These are phyloP conservation scores for Vitis rotundifolia DNA, from an alignment of 164 flowering plant genomes.

Conservation along the genomic window DNA sequence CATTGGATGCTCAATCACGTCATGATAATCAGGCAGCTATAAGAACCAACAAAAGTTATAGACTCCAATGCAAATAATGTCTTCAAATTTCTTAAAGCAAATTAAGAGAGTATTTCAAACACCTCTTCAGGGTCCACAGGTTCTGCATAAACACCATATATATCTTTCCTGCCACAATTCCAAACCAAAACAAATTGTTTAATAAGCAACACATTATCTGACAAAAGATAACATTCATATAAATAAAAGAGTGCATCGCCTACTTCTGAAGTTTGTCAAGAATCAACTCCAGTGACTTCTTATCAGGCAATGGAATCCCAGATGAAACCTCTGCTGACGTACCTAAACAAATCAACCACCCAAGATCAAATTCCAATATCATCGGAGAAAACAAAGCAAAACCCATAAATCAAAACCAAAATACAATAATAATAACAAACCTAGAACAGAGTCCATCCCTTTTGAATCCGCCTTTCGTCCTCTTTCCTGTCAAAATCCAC, in stretches of 20 bases:
- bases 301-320: conserved; percentile 67
- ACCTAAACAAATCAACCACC: conserved; percentile 32
- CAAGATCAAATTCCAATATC: neutral
- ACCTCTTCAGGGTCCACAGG: conserved; percentile 99
- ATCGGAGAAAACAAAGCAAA: neutral
- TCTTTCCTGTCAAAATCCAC: conserved; percentile 35
- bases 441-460: conserved; percentile 41
- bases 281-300: conserved; percentile 70
- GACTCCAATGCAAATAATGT: neutral
- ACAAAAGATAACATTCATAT: neutral
- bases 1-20: conserved; percentile 89
- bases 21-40: conserved; percentile 96
- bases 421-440: conserved; percentile 22
- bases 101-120: neutral
- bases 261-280: conserved; percentile 96
- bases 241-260: conserved; percentile 6
- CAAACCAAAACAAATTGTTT: conserved; percentile 4
- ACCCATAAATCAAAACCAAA: conserved; percentile 7
- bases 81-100: neutral
- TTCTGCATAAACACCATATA: conserved; percentile 91
- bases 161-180: conserved; percentile 78
- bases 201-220: conserved; percentile 1
- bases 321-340: conserved; percentile 31
- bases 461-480: conserved; percentile 26
- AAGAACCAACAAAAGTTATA: conserved; percentile 17